Percentiles rank a stretch among this genome's conserved stretches.
Evolutionary conservation across 2,329 filamentous ascomycete species (phyloP).

Genomic region (Hymenoscyphus fraxineus): DNA sequence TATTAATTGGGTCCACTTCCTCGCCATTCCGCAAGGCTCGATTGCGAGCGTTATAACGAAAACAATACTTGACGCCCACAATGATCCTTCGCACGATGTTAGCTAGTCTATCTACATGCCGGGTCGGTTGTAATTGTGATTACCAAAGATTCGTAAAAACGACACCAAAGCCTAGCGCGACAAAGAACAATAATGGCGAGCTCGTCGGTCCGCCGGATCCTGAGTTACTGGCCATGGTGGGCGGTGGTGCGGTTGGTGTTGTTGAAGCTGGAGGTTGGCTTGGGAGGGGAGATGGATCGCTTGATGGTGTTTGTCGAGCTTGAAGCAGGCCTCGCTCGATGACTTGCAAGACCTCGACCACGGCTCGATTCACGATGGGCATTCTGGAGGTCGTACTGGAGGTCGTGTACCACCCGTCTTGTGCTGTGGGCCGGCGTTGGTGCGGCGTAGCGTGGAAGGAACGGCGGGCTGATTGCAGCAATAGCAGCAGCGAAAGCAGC

Average conservation of each 20-base stretch:
- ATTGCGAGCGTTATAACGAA: slow-evolving; percentile 94
- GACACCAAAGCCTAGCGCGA: slow-evolving; percentile 92
- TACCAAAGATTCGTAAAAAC: slow-evolving; percentile 99
- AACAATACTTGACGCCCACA: slow-evolving; percentile 98
- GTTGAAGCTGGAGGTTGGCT: slow-evolving; percentile 11
- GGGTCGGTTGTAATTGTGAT: slow-evolving; percentile 36
- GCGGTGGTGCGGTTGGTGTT: slow-evolving; percentile 25
- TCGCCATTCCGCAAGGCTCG: slow-evolving; percentile 72
- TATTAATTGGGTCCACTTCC: slow-evolving; percentile 82
- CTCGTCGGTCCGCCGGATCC: slow-evolving; percentile 49
- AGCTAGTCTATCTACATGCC: slow-evolving; percentile 20
- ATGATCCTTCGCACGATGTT: slow-evolving; percentile 72
- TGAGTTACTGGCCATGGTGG: slow-evolving; percentile 23
- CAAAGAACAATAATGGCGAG: slow-evolving; percentile 84
- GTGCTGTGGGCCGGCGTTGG: background rate
- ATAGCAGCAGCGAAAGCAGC: background rate
- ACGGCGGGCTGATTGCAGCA: slow-evolving; percentile 4
- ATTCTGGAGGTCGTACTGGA: slow-evolving; percentile 18
- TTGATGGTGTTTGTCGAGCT: slow-evolving; percentile 18
- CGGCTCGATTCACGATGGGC: slow-evolving; percentile 27
- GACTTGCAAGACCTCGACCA: slow-evolving; percentile 28
- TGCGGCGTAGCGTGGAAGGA: slow-evolving; percentile 10
- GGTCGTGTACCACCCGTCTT: slow-evolving; percentile 8
- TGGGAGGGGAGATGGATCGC: slow-evolving; percentile 11
- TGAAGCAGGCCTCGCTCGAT: slow-evolving; percentile 22